These are phyloP conservation scores for Phyllosticta capitalensis DNA, from an alignment of 2,329 filamentous ascomycete genomes.

Conservation along the genomic window DNA sequence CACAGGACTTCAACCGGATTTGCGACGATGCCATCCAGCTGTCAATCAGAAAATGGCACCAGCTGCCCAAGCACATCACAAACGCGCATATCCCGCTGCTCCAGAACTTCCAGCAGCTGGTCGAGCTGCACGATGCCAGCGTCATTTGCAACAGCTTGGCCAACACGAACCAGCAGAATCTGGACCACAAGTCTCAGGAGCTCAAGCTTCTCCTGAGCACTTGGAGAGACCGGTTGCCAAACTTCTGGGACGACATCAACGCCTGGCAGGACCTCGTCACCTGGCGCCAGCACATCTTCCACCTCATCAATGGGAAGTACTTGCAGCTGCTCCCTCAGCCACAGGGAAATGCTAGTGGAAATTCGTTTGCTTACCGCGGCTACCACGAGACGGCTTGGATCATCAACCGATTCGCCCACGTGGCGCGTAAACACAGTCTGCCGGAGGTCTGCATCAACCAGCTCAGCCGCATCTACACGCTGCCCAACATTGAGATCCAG, in stretches of 20 bases:
- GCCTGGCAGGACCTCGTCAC: conserved; percentile 99
- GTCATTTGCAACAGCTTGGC: conserved; percentile 89
- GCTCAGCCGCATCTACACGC: conserved; percentile 92
- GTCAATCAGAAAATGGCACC: conserved; percentile 97
- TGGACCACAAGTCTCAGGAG: conserved; percentile 92
- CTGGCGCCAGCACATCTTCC: conserved; percentile 98
- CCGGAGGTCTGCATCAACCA: conserved; percentile 97
- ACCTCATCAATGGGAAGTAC: conserved; percentile 91
- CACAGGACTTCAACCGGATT: conserved; percentile 73
- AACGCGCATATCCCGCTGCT: conserved; percentile 91
- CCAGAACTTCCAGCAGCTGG: conserved; percentile 95
- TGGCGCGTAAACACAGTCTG: conserved; percentile 91
- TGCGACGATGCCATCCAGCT: conserved; percentile 97
- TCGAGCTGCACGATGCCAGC: conserved; percentile 94
- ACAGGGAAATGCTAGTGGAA: conserved; percentile 72
- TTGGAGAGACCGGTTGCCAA: conserved; percentile 91
- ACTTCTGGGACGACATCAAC: conserved; percentile 99
- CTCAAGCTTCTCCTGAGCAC: conserved; percentile 87
- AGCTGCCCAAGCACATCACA: conserved; percentile 86
- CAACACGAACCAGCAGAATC: conserved; percentile 70
- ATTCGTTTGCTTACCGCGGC: conserved; percentile 90
- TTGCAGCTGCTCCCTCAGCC: conserved; percentile 72
- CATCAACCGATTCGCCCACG: conserved; percentile 96
- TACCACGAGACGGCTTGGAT: conserved; percentile 99
- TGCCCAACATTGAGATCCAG: conserved; percentile 99